These are phyloP conservation scores for Cryptococcus deneoformans DNA, from an alignment of 1,284 basidiomycete genomes.

Conservation along the genomic window DNA sequence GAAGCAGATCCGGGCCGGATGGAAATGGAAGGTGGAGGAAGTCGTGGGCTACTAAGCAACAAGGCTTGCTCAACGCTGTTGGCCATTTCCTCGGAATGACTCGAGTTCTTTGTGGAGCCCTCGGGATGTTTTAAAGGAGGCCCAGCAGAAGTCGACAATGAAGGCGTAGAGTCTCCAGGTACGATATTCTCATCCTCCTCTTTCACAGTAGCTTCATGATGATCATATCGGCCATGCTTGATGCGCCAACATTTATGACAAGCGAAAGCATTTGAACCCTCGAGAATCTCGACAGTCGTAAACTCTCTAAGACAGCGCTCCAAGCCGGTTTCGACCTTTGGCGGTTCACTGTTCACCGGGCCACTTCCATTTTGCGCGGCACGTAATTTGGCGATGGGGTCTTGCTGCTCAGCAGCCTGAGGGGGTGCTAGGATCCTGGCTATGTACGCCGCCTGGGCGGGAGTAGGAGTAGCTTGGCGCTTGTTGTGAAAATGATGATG, in stretches of 20 bases:
- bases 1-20: background rate
- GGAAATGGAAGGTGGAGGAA: slow-evolving; percentile 20
- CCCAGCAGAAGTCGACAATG: background rate
- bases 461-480: slow-evolving; percentile 37
- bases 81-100: too few species aligned
- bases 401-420: slow-evolving; percentile 13
- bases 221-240: slow-evolving; percentile 38
- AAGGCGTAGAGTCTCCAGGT: background rate
- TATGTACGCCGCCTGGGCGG: slow-evolving; percentile 50
- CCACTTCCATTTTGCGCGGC: slow-evolving; percentile 31
- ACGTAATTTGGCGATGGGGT: slow-evolving; percentile 40
- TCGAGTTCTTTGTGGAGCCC: background rate
- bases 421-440: slow-evolving; percentile 40
- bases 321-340: background rate
- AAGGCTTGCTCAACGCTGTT: background rate
- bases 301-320: slow-evolving; percentile 72
- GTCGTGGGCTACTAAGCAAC: background rate
- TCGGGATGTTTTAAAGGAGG: background rate
- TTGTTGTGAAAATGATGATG: background rate
- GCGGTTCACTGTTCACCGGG: background rate
- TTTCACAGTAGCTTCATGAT: slow-evolving; percentile 21
- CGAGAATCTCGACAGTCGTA: slow-evolving; percentile 83
- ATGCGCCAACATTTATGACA: slow-evolving; percentile 88
- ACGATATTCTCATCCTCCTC: slow-evolving; percentile 48
- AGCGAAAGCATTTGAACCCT: slow-evolving; percentile 91